These are phyloP conservation scores for Pythium sukuiense DNA, from an alignment of 352 stramenopile species.

Conservation along the genomic window DNA sequence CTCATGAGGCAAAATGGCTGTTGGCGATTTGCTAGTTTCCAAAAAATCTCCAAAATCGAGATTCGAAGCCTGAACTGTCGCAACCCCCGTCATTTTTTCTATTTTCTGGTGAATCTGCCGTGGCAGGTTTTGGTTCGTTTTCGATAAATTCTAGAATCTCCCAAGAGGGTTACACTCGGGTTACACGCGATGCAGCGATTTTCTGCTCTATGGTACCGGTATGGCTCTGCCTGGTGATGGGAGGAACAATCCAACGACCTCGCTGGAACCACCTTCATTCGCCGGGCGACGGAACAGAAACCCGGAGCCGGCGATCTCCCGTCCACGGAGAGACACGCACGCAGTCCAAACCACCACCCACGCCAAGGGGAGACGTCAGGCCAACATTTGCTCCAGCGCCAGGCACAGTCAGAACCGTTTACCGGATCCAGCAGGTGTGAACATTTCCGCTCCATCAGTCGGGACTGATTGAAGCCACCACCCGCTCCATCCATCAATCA, in stretches of 20 bases:
- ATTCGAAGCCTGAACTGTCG: background rate
- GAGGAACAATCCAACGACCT: constrained; percentile 11
- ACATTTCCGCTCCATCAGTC: background rate
- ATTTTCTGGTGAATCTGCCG: background rate
- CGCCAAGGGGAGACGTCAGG: background rate
- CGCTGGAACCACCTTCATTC: constrained; percentile 11
- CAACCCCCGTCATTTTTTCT: background rate
- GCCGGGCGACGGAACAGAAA: constrained; percentile 23
- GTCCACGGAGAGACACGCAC: constrained; percentile 16
- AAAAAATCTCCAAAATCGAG: background rate
- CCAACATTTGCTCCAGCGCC: background rate
- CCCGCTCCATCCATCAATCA: background rate
- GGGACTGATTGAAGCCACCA: constrained; percentile 2
- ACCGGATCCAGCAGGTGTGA: constrained; percentile 5
- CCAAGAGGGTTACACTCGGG: constrained; percentile 13
- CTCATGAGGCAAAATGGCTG: background rate
- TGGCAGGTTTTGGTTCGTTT: background rate
- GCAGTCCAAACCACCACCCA: background rate
- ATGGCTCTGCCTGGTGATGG: constrained; percentile 16
- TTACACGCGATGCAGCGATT: constrained; percentile 21
- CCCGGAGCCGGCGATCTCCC: background rate
- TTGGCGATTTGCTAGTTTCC: background rate
- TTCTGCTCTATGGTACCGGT: background rate
- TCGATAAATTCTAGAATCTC: constrained; percentile 23
- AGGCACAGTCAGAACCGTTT: constrained; percentile 7